These are phyloP conservation scores for Dioscorea alata DNA, from an alignment of 106 monocot genomes.

Conservation along the genomic window DNA sequence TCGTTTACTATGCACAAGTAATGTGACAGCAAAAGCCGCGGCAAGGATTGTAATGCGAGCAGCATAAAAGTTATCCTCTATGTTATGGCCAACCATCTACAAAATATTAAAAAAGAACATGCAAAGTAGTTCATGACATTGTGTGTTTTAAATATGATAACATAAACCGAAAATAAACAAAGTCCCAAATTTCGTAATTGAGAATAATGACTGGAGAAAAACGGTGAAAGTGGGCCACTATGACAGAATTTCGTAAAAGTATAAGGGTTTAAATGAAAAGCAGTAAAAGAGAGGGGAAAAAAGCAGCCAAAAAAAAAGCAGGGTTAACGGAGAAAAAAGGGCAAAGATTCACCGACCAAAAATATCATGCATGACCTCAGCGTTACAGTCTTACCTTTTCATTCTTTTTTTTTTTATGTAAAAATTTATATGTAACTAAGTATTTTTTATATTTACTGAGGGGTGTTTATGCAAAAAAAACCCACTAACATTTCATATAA, in stretches of 20 bases:
- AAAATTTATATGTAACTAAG: background rate
- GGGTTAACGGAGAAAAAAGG: background rate
- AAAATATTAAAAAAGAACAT: too few relatives aligned
- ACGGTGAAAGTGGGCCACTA: background rate
- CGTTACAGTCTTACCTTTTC: background rate
- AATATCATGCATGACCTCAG: constrained; percentile 4
- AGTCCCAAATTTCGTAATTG: too few relatives aligned
- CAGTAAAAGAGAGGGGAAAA: background rate
- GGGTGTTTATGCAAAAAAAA: background rate
- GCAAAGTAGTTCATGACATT: too few relatives aligned
- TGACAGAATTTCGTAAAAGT: background rate
- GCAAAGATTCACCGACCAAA: constrained; percentile 2
- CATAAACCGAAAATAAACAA: too few relatives aligned
- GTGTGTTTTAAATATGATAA: too few relatives aligned
- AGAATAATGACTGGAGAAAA: background rate
- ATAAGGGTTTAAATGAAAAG: background rate
- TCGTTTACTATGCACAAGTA: too few relatives aligned
- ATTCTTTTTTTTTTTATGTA: background rate
- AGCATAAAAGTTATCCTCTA: too few relatives aligned
- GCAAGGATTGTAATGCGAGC: too few relatives aligned
- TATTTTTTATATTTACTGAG: background rate
- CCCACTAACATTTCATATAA: too few relatives aligned
- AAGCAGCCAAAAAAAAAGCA: too few relatives aligned
- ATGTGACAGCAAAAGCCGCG: too few relatives aligned
- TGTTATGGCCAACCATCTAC: too few relatives aligned